Percentiles rank a stretch among this genome's conserved stretches.
Evolutionary conservation across 2,329 filamentous ascomycete species (phyloP).

Genomic region (Coleophoma eucalyptorum): DNA sequence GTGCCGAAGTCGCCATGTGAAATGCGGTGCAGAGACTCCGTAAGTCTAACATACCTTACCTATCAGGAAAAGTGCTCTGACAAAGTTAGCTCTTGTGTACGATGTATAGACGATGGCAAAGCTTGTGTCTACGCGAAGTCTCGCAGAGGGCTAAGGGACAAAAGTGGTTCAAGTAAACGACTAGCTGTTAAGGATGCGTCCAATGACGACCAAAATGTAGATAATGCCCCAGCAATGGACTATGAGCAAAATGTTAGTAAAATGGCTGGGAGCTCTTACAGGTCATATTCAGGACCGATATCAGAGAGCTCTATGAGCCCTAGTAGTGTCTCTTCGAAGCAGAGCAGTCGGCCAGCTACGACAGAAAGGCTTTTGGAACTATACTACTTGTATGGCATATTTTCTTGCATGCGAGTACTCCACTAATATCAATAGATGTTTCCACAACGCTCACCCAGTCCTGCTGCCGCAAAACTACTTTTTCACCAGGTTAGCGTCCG

Average conservation of each 20-base stretch:
- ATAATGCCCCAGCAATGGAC: background rate
- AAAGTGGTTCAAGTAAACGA: conserved; percentile 15
- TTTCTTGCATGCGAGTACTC: conserved; percentile 11
- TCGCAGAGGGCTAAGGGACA: conserved; percentile 35
- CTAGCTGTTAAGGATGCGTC: conserved; percentile 3
- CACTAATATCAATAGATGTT: conserved; percentile 25
- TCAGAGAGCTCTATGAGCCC: conserved; percentile 14
- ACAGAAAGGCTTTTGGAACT: conserved; percentile 19
- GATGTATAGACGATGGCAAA: conserved; percentile 36
- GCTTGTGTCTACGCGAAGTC: conserved; percentile 45
- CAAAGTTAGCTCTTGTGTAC: conserved; percentile 28
- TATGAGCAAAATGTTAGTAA: background rate
- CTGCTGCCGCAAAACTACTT: conserved; percentile 31
- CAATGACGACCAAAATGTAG: background rate
- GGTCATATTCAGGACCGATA: conserved; percentile 9
- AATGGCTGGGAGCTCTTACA: conserved; percentile 2
- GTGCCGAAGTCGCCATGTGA: conserved; percentile 35
- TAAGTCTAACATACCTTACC: background rate
- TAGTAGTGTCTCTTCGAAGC: conserved; percentile 9
- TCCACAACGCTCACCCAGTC: conserved; percentile 31
- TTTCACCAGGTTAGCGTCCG: conserved; percentile 24
- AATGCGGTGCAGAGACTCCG: conserved; percentile 41
- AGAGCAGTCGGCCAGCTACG: conserved; percentile 7
- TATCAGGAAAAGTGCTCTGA: background rate
- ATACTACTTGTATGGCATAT: conserved; percentile 19